Evolutionary conservation across 345 rosid species (phyloP).

Genomic region (Murraya koenigii): DNA sequence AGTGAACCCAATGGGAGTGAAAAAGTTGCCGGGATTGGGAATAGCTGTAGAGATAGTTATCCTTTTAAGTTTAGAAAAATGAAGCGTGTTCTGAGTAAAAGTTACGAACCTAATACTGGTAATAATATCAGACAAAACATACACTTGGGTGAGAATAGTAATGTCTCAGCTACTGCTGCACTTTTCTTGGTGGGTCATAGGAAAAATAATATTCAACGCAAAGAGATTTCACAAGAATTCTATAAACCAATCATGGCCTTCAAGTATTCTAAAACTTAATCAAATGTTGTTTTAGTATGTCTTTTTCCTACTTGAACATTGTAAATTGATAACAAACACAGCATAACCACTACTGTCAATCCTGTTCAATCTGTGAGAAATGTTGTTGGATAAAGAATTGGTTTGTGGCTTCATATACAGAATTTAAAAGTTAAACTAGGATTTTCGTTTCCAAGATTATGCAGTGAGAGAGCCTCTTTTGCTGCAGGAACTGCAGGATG

Average conservation of each 20-base stretch:
- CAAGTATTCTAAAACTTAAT: conserved; percentile 7
- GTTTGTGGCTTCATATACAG: neutral
- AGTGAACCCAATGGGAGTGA: conserved; percentile 8
- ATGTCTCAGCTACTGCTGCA: conserved; percentile 12
- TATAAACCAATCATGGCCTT: conserved; percentile 18
- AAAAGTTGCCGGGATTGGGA: conserved; percentile 19
- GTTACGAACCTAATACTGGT: neutral
- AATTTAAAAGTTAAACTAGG: neutral
- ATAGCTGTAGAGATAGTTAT: conserved; percentile 1
- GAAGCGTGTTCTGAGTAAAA: conserved; percentile 15
- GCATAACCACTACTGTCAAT: neutral
- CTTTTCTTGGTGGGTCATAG: conserved; percentile 16
- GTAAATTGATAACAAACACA: neutral
- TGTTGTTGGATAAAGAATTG: neutral
- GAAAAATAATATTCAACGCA: conserved; percentile 12
- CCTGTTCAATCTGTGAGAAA: neutral
- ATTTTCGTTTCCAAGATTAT: conserved; percentile 2
- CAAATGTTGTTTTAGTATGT: conserved; percentile 26
- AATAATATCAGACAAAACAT: conserved; percentile 27
- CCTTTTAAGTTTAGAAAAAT: conserved; percentile 10
- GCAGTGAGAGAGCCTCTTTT: conserved; percentile 4
- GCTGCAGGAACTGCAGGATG: conserved; percentile 30
- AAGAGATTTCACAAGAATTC: conserved; percentile 18
- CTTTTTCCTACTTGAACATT: neutral
- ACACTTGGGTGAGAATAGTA: conserved; percentile 27